Percentiles rank a stretch among this genome's conserved stretches.
Conservation (phyloP, 1,139 yeast genomes). For the Kluyveromyces marxianus region DNA sequence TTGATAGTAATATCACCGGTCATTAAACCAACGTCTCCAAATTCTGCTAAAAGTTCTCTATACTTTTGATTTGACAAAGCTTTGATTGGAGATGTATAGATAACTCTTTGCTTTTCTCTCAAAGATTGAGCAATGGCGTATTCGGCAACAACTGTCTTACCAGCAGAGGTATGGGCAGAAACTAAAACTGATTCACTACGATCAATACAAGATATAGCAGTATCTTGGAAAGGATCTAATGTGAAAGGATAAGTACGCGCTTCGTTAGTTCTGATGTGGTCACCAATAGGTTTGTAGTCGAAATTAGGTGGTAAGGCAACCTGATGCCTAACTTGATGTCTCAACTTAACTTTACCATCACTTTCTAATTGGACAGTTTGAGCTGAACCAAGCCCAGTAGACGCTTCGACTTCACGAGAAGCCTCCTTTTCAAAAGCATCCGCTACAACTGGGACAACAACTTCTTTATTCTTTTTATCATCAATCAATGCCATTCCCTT, state of each 20-base stretch:
- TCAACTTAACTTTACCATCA: conserved; percentile 58
- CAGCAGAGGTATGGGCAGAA: conserved; percentile 96
- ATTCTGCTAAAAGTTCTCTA: conserved; percentile 78
- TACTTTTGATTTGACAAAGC: conserved; percentile 91
- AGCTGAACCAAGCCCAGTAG: conserved; percentile 52
- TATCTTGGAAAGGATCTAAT: conserved; percentile 91
- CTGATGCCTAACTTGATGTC: conserved; percentile 95
- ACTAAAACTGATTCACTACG: conserved; percentile 97
- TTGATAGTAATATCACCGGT: conserved; percentile 98
- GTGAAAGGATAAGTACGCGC: conserved; percentile 93
- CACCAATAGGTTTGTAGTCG: conserved; percentile 79
- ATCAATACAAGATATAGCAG: conserved; percentile 91
- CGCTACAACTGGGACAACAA: conserved; percentile 62
- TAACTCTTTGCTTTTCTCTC: conserved; percentile 84
- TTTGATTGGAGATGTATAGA: conserved; percentile 89
- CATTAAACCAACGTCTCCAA: conserved; percentile 83
- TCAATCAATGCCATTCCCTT: conserved; percentile 29
- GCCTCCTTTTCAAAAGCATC: conserved; percentile 91
- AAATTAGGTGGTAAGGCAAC: conserved; percentile 93
- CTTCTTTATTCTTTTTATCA: conserved; percentile 31
- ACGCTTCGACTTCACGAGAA: conserved; percentile 74
- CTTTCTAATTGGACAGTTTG: conserved; percentile 29
- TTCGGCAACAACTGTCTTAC: conserved; percentile 89
- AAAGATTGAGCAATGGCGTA: conserved; percentile 92
- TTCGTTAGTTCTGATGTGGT: conserved; percentile 63